phyloP scores from a whole-genome alignment of 2,329 filamentous ascomycete species.

The Pestalotiopsis fici region DNA sequence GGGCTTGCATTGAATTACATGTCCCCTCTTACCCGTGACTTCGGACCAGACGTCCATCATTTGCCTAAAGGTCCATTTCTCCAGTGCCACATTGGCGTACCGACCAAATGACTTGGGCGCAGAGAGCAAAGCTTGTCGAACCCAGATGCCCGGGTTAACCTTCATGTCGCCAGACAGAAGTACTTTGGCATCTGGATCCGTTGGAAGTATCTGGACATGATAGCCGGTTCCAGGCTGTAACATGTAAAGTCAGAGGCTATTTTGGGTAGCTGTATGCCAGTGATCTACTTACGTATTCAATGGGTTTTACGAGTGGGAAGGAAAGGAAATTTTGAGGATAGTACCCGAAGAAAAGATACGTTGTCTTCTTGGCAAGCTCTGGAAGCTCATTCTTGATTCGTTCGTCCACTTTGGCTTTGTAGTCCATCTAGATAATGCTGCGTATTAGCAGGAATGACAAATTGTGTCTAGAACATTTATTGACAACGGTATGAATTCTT shows the following conservation, averaged over 20 bases:
- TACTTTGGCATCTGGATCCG: conserved; percentile 18
- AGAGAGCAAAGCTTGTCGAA: conserved; percentile 18
- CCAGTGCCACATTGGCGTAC: conserved; percentile 23
- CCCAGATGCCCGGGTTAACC: conserved; percentile 25
- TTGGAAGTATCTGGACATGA: conserved; percentile 20
- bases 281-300: conserved; percentile 3
- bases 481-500: neutral
- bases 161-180: conserved; percentile 23
- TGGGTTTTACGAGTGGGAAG: conserved; percentile 9
- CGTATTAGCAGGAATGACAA: neutral
- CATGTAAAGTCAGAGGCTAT: neutral
- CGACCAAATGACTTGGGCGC: conserved; percentile 16
- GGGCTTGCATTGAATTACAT: conserved; percentile 17
- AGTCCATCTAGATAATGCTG: conserved; percentile 32
- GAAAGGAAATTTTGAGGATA: conserved; percentile 29
- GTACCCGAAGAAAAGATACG: conserved; percentile 33
- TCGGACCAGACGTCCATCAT: conserved; percentile 23
- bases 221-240: conserved; percentile 6
- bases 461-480: neutral
- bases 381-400: conserved; percentile 34
- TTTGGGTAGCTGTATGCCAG: neutral
- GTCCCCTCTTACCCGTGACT: conserved; percentile 21
- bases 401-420: conserved; percentile 37
- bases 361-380: conserved; percentile 33
- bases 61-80: conserved; percentile 21